phyloP scores from a whole-genome alignment of 106 monocot genomes.

The Platanthera guangdongensis region DNA sequence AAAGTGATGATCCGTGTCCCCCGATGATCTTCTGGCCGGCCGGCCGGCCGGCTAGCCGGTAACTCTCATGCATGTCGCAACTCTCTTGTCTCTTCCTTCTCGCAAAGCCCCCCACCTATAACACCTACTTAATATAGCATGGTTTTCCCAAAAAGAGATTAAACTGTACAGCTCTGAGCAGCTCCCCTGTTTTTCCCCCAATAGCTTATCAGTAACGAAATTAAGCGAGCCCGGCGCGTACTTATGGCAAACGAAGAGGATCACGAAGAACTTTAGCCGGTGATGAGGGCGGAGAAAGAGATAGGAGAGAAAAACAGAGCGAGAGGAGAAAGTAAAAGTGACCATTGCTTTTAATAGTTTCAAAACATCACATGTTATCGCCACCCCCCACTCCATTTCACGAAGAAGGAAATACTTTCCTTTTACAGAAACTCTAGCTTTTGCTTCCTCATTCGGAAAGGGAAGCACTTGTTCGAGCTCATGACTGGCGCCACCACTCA shows the following conservation, averaged over 20 bases:
- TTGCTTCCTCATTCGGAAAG: constrained; percentile 10
- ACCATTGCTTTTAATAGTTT: constrained; percentile 22
- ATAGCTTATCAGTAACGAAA: constrained; percentile 3
- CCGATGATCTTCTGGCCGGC: too few species aligned
- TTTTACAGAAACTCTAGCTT: constrained; percentile 11
- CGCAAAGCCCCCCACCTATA: not conserved
- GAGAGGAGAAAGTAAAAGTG: constrained; percentile 12
- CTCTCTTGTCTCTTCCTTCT: not conserved
- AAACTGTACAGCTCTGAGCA: not conserved
- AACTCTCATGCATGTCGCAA: too few species aligned
- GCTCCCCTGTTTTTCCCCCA: not conserved
- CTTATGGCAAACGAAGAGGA: not conserved
- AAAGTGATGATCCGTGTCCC: too few species aligned
- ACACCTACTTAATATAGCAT: not conserved
- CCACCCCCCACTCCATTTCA: constrained; percentile 27
- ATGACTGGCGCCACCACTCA: not conserved
- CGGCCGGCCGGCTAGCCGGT: too few species aligned
- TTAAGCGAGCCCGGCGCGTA: constrained; percentile 1
- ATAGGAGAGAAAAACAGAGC: not conserved
- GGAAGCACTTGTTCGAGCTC: constrained; percentile 1
- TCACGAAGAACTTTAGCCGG: not conserved
- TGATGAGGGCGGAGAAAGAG: constrained; percentile 1
- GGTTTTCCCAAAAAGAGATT: not conserved
- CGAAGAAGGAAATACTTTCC: constrained; percentile 16
- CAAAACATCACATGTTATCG: constrained; percentile 31